These are phyloP conservation scores for Fusarium sp. DNA, from an alignment of 2,329 filamentous ascomycete species.

Conservation along the genomic window DNA sequence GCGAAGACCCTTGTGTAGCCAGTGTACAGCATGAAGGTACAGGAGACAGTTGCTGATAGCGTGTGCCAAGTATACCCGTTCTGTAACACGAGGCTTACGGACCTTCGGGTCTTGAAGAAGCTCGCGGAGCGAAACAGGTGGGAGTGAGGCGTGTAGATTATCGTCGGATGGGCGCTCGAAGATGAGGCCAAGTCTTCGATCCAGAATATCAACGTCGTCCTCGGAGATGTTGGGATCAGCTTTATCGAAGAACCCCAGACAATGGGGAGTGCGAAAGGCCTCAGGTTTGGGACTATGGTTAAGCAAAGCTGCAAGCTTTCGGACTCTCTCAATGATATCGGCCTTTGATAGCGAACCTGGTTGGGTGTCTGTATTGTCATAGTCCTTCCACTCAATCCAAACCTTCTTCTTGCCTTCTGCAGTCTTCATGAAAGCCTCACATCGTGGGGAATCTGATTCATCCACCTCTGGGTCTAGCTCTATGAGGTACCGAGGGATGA, in stretches of 20 bases:
- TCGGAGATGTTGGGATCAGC: conserved; percentile 44
- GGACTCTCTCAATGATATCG: conserved; percentile 55
- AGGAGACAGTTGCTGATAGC: conserved; percentile 62
- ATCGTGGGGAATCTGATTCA: conserved; percentile 48
- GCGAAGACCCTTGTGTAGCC: conserved; percentile 67
- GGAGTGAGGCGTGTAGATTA: conserved; percentile 46
- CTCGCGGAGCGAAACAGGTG: conserved; percentile 58
- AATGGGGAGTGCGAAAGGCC: conserved; percentile 60
- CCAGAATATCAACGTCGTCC: conserved; percentile 54
- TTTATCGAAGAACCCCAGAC: conserved; percentile 61
- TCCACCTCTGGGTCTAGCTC: conserved; percentile 46
- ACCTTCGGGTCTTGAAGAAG: conserved; percentile 51
- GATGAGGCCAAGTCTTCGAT: conserved; percentile 60
- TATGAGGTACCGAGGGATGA: conserved; percentile 48
- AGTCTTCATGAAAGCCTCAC: conserved; percentile 51
- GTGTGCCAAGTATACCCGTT: conserved; percentile 60
- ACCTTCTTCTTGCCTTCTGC: conserved; percentile 50
- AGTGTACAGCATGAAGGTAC: conserved; percentile 64
- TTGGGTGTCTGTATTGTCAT: conserved; percentile 48
- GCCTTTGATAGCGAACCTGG: conserved; percentile 52
- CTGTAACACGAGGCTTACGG: conserved; percentile 59
- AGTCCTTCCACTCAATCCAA: conserved; percentile 63
- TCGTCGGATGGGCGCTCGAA: conserved; percentile 59
- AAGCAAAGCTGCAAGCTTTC: conserved; percentile 58
- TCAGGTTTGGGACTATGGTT: conserved; percentile 58